Conservation (phyloP, 257 asterid species). For the Solanum sejunctum region DNA sequence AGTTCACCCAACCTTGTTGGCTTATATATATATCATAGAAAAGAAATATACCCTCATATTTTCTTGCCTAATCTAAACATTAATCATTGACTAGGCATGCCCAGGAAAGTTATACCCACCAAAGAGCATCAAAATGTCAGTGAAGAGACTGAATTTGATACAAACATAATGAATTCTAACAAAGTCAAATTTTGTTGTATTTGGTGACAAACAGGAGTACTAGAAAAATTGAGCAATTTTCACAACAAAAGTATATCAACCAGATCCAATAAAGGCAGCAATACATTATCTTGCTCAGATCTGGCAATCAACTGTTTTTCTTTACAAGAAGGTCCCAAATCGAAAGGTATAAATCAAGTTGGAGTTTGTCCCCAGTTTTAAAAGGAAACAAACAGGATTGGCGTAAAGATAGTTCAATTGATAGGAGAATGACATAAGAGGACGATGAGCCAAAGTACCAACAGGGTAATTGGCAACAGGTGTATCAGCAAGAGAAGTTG, state of each 20-base stretch:
- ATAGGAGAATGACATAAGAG: slow-evolving; percentile 28
- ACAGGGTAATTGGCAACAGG: slow-evolving; percentile 55
- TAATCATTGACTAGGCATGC: neutral
- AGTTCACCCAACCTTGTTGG: no score
- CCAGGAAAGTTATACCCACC: neutral
- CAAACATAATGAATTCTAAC: slow-evolving; percentile 3
- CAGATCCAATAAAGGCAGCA: slow-evolving; percentile 18
- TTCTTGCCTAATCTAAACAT: neutral
- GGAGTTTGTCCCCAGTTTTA: slow-evolving; percentile 19
- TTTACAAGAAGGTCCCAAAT: slow-evolving; percentile 32
- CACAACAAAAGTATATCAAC: slow-evolving; percentile 20
- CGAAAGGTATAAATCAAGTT: slow-evolving; percentile 24
- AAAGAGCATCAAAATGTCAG: neutral
- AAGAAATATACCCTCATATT: neutral
- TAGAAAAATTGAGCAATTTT: slow-evolving; percentile 3
- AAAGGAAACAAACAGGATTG: slow-evolving; percentile 11
- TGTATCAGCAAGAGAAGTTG: slow-evolving; percentile 57
- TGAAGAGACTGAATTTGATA: neutral
- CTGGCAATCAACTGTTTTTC: slow-evolving; percentile 13
- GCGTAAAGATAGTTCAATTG: slow-evolving; percentile 13
- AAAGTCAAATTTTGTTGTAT: slow-evolving; percentile 16
- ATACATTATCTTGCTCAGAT: slow-evolving; percentile 15
- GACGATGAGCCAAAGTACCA: slow-evolving; percentile 44
- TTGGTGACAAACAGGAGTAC: neutral
- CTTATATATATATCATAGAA: no score